phyloP scores from a whole-genome alignment of 2,329 filamentous ascomycete genomes.

The Penicillium vulpinum region DNA sequence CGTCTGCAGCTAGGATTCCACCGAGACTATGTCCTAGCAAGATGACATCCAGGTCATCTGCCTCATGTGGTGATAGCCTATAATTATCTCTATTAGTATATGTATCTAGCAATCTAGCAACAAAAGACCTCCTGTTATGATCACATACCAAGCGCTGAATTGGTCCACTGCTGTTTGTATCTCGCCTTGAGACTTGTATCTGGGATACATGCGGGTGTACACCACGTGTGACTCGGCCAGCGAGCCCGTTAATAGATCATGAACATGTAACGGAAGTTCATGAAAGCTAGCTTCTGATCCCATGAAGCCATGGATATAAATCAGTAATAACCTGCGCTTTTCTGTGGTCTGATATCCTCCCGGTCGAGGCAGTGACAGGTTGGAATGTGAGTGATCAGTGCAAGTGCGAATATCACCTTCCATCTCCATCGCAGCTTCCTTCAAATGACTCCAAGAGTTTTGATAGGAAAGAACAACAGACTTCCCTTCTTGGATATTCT shows the following conservation, averaged over 20 bases:
- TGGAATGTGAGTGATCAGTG: constrained; percentile 10
- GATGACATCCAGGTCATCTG: constrained; percentile 71
- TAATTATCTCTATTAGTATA: not conserved
- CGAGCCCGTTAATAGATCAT: constrained; percentile 67
- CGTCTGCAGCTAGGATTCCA: constrained; percentile 77
- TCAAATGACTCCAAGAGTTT: too few species aligned
- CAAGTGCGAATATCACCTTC: constrained; percentile 10
- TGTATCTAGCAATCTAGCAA: not conserved
- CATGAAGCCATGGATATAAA: constrained; percentile 91
- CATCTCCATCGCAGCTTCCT: constrained; percentile 8
- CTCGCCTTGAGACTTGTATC: constrained; percentile 46
- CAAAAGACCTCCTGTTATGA: not conserved
- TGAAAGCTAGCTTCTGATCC: constrained; percentile 84
- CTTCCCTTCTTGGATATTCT: constrained; percentile 1
- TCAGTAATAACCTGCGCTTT: constrained; percentile 63
- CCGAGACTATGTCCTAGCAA: constrained; percentile 90
- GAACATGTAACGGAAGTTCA: constrained; percentile 84
- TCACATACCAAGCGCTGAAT: constrained; percentile 70
- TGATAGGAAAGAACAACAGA: constrained; percentile 10
- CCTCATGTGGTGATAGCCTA: constrained; percentile 74
- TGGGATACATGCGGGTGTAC: constrained; percentile 68
- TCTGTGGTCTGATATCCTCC: constrained; percentile 1
- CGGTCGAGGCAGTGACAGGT: constrained; percentile 13
- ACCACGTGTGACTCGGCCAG: constrained; percentile 73
- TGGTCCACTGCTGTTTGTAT: constrained; percentile 71